A percentile compares a stretch with the other conserved stretches of the same genome.
phyloP scores from a whole-genome alignment of 2,329 filamentous ascomycete genomes.

The Alternaria incomplexa region DNA sequence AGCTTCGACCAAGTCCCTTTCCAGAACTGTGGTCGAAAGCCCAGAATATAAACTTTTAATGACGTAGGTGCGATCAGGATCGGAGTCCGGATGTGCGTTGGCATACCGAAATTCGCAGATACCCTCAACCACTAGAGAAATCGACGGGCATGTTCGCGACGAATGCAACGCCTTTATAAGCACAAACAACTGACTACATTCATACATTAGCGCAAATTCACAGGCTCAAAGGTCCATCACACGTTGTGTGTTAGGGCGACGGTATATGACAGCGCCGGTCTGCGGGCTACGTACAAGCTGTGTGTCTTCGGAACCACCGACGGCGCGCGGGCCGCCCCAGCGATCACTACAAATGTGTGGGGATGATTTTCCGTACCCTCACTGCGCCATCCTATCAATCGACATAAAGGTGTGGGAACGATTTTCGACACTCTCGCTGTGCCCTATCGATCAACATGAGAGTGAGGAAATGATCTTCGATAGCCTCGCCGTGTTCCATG shows the following conservation, averaged over 20 bases:
- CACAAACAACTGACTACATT: neutral
- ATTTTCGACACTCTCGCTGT: neutral
- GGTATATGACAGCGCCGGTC: neutral
- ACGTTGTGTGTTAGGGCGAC: neutral
- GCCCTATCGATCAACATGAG: neutral
- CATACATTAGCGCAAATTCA: neutral
- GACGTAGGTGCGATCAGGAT: neutral
- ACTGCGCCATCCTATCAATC: neutral
- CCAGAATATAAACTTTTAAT: neutral
- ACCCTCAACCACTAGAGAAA: neutral
- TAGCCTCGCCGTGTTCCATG: neutral
- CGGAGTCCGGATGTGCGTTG: neutral
- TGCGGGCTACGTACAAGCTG: neutral
- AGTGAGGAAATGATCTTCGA: neutral
- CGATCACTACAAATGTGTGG: neutral
- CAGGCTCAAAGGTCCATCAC: neutral
- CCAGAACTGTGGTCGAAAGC: neutral
- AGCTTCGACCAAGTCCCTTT: neutral
- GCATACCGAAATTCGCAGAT: neutral
- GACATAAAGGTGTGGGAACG: neutral
- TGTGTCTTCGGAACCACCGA: neutral
- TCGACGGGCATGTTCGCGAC: neutral
- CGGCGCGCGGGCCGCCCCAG: neutral
- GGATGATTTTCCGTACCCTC: neutral
- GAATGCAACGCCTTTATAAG: neutral